Evolutionary conservation across 176 grass and related monocot genomes (phyloP).

Genomic region (Saccharum officinarum): DNA sequence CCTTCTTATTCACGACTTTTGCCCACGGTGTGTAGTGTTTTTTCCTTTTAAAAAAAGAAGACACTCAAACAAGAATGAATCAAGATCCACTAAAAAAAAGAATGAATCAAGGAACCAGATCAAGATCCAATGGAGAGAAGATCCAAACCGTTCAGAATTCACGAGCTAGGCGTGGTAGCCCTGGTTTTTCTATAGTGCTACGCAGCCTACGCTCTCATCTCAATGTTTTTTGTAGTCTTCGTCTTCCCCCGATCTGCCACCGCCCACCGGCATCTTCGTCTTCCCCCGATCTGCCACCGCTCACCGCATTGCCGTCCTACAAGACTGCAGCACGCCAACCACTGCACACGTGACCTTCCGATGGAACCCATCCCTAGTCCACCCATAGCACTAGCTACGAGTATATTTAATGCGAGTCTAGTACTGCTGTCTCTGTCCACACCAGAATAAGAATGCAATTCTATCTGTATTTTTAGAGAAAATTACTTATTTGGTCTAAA

Average conservation of each 20-base stretch:
- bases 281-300: slow-evolving; percentile 16
- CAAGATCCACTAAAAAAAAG: too few species aligned
- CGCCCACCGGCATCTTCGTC: slow-evolving; percentile 5
- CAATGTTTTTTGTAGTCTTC: slow-evolving; percentile 6
- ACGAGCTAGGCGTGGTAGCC: neutral
- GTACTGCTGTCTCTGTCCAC: neutral
- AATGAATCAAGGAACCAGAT: too few species aligned
- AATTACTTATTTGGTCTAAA: too few species aligned
- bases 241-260: slow-evolving; percentile 18
- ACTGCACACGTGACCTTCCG: neutral
- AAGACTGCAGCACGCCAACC: neutral
- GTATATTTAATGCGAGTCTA: neutral
- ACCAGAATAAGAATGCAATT: too few species aligned
- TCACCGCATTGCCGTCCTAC: slow-evolving; percentile 17
- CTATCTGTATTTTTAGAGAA: too few species aligned
- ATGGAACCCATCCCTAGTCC: neutral
- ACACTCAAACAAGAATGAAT: too few species aligned
- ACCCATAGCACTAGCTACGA: neutral
- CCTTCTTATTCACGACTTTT: neutral
- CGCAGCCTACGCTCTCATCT: neutral
- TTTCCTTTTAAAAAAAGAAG: neutral
- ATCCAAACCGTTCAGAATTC: neutral
- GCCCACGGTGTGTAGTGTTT: neutral
- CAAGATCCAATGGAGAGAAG: neutral
- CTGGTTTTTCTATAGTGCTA: neutral